Evolutionary conservation across 768 basidiomycete species (phyloP), one percentile per base, ranked within the genome.

Genomic region (Amanita brunnescens): DNA sequence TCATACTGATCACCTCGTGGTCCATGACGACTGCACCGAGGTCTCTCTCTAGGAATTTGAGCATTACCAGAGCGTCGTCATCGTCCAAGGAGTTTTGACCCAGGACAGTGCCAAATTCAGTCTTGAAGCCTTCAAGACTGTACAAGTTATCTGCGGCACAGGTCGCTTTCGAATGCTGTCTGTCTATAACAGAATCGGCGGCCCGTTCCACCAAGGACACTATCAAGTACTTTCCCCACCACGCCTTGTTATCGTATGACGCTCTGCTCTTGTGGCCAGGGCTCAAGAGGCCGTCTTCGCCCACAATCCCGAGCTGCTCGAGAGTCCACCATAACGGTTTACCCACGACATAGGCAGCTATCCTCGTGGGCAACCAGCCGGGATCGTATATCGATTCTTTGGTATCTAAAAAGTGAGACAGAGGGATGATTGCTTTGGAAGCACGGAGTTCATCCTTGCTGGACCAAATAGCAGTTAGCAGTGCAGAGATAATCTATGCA

Each of bases 321-420:
- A 93, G 75, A 2, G 85, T 82, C 91, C 91, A 93, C 86, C 85
- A 90, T 1, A 93, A 68, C 2, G 91, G 90, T 58, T 79, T 81
- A 6, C 83, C 87, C 6, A 92, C 74, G 6, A 91, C 69, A 51
- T 77, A 85, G 8, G 85, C 74, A 2, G 78, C 86, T 46, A 90
- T 72, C 16, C 87, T 80, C 44, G 71, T 76, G 0, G 87, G 81
- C 13, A 91, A 60, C 74, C 83, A 87, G 18, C 79, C 80, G 2
- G 81, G 66, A 53, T 84, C 75, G 58, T 88, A 83, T 48, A 91
- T 77, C 0, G 87, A 85, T 38, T 75, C 66, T 34, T 70, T 69
- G 12, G 79, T 68, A 20, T 60, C 67, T 54, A 86, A 56, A 56
- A 90, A 92, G 16, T 78, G 72, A 2, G 72, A 55, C 7, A 78